phyloP scores from a whole-genome alignment of 2,329 filamentous ascomycete species.

The Penicillium crustosum region DNA sequence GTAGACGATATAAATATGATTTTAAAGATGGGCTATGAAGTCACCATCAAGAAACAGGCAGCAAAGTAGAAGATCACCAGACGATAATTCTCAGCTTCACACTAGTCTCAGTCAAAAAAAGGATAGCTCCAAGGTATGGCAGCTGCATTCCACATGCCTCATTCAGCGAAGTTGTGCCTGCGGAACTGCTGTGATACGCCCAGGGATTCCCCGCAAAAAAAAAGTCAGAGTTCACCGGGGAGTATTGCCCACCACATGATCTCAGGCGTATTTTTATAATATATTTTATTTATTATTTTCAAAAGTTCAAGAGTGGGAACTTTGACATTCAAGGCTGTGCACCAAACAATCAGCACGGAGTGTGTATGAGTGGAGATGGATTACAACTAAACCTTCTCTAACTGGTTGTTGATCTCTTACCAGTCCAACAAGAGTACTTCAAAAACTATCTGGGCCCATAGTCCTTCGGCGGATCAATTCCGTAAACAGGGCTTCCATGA shows the following conservation, averaged over 20 bases:
- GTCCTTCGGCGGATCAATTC: conserved; percentile 1
- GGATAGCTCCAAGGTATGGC: conserved; percentile 12
- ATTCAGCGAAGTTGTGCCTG: conserved; percentile 14
- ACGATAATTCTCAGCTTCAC: conserved; percentile 14
- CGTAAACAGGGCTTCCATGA: conserved; percentile 9
- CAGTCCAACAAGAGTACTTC: conserved; percentile 14
- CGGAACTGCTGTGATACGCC: conserved; percentile 26
- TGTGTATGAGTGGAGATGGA: conserved; percentile 11
- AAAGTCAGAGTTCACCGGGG: conserved; percentile 15
- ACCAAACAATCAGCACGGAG: neutral
- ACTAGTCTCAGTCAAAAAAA: conserved; percentile 15
- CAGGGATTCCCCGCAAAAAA: conserved; percentile 30
- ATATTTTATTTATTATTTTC: neutral
- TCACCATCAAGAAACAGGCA: conserved; percentile 16
- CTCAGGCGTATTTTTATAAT: neutral
- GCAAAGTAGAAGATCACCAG: conserved; percentile 23
- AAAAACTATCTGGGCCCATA: conserved; percentile 8
- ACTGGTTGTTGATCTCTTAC: conserved; percentile 7
- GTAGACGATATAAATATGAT: conserved; percentile 20
- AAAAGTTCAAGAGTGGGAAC: neutral
- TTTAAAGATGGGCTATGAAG: conserved; percentile 11
- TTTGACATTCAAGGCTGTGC: conserved; percentile 12
- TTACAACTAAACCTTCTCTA: conserved; percentile 1
- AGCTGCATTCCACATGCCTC: conserved; percentile 25
- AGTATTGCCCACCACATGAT: conserved; percentile 24